Percentiles rank a stretch among this genome's conserved stretches.
Conservation (phyloP, 2,329 filamentous ascomycete species). For the Raffaelea arxii region DNA sequence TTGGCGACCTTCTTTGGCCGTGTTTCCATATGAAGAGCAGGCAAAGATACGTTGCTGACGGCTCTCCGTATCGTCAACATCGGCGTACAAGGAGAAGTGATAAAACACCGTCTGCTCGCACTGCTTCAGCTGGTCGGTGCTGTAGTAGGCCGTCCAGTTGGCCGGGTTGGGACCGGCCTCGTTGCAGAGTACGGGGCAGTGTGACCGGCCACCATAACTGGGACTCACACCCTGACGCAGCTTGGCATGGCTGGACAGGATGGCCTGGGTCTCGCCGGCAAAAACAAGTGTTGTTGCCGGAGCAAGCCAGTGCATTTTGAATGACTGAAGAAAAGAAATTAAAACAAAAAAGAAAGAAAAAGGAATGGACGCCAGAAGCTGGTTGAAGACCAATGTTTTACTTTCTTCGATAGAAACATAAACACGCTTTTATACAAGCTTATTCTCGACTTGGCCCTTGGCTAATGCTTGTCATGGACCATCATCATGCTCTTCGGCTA, state of each 20-base stretch:
- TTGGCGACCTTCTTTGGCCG: constrained; percentile 1
- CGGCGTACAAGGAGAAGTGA: constrained; percentile 6
- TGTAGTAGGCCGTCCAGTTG: constrained; percentile 9
- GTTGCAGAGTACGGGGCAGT: constrained; percentile 7
- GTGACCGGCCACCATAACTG: constrained; percentile 1
- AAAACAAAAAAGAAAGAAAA: too few relatives aligned
- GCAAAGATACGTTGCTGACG: constrained; percentile 7
- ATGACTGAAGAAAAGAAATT: too few relatives aligned
- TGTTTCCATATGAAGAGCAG: constrained; percentile 13
- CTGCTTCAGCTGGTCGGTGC: background rate
- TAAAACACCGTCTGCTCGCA: constrained; percentile 9
- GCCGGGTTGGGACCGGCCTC: constrained; percentile 1
- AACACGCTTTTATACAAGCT: too few relatives aligned
- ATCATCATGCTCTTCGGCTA: too few relatives aligned
- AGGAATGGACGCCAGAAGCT: too few relatives aligned
- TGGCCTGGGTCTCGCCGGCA: background rate
- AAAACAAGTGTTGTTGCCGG: background rate
- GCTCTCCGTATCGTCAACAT: constrained; percentile 3
- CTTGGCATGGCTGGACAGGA: background rate
- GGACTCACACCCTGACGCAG: constrained; percentile 2
- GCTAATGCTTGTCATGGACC: too few relatives aligned
- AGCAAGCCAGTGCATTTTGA: too few relatives aligned
- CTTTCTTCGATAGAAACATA: too few relatives aligned
- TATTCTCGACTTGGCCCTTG: too few relatives aligned
- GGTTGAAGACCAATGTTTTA: too few relatives aligned